These are phyloP conservation scores for Leishmania major DNA, from an alignment of 208 protist species.

Conservation along the genomic window DNA sequence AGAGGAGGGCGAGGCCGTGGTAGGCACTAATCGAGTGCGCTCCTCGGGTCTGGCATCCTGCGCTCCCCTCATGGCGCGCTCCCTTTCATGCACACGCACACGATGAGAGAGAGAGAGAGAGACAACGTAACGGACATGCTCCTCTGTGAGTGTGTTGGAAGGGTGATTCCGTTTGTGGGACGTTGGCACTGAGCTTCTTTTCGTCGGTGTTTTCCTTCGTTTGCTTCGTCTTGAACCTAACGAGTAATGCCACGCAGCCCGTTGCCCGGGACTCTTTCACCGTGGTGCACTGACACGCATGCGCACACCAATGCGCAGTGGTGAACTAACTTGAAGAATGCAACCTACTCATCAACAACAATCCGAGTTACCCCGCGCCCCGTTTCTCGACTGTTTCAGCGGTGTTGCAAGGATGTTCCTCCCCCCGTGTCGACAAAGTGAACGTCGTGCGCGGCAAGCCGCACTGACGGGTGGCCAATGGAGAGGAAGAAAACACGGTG, in stretches of 20 bases:
- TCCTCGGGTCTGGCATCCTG: not conserved
- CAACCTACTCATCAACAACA: not conserved
- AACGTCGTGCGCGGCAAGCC: not conserved
- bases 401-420: not conserved
- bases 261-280: not conserved
- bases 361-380: not conserved
- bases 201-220: not conserved
- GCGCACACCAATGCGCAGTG: not conserved
- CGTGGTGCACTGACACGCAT: not conserved
- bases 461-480: not conserved
- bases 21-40: not conserved
- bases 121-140: not conserved
- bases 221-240: constrained; percentile 10
- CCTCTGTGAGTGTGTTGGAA: not conserved
- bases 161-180: not conserved
- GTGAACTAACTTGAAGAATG: not conserved
- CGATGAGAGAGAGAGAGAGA: not conserved
- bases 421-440: not conserved
- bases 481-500: too few species aligned
- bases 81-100: not conserved
- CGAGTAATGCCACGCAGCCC: constrained; percentile 10
- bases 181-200: not conserved
- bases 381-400: not conserved
- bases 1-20: constrained; percentile 3
- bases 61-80: not conserved